A percentile compares a stretch with the other conserved stretches of the same genome.
Evolutionary conservation across 345 rosid genomes (phyloP).

Genomic region (Eucalyptus erythrocorys): DNA sequence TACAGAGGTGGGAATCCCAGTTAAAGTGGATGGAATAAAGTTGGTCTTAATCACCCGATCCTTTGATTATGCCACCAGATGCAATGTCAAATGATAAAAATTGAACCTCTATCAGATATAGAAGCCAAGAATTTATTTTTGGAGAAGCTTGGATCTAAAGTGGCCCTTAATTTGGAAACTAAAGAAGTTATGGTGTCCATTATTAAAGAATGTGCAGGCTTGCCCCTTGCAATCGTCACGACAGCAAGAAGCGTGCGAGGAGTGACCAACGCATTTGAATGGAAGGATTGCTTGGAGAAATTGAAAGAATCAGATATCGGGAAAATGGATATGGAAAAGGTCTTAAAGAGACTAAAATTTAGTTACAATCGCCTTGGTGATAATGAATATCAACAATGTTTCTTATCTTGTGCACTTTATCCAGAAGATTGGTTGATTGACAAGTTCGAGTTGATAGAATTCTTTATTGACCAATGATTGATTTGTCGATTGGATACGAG

Average conservation of each 20-base stretch:
- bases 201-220: neutral
- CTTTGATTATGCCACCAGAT: neutral
- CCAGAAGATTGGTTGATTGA: too few species aligned
- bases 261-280: neutral
- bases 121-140: neutral
- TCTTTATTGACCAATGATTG: too few species aligned
- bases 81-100: neutral
- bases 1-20: neutral
- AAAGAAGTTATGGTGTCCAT: neutral
- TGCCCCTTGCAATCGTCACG: neutral
- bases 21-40: rapidly evolving
- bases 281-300: neutral
- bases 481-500: rapidly evolving
- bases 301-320: neutral
- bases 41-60: neutral
- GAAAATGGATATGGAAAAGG: neutral
- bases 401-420: neutral
- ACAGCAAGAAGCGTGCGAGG: conserved; percentile 1
- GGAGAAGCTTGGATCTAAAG: neutral
- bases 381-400: neutral
- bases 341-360: neutral
- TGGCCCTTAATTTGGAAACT: neutral
- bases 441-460: too few species aligned
- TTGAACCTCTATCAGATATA: neutral
- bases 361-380: neutral